Base-by-base conservation (phyloP, 805 yeast genomes). In the Wickerhamiella spandovensis region DNA sequence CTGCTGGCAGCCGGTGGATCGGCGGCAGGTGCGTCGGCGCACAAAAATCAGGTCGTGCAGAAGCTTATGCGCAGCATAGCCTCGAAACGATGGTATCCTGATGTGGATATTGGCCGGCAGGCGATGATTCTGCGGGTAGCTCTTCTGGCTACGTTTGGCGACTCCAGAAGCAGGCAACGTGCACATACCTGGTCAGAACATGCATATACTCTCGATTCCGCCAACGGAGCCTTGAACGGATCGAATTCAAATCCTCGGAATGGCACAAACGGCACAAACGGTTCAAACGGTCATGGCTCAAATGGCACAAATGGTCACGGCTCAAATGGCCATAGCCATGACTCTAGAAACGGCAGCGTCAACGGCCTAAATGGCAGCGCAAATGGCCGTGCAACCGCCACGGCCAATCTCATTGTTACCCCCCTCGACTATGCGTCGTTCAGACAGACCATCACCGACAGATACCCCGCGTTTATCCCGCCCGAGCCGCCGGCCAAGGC, bases 341-440 rank as follows among this genome's bases (percentile, higher is more conserved):
- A 59, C 53, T 25, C 30, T 10, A 25, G 32, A 28, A 28, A 8
- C 32, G 15, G 32, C 32, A 28, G 12, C 15, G 32, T 12, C 32
- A 8, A 12, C 32, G 15, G 15, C 32, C n/a, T n/a, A 28, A 28
- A 8, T 15, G 15, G 32, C 32, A 28, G 12, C 15, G 32, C 15
- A 12, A 8, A 12, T 15, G 15, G 15, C 32, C n/a, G n/a, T n/a
- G 12, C 32, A 12, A 28, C 32, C 15, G 25, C 5, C 25, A 24
- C 8, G 8, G 20, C 39, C 18, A 17, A 9, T 20, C 17, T 35
- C 6, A 15, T 35, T 9, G 39, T 35, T 8, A 35, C 39, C 39
- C 95, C 95, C 0, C 65, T 85, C n/a, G 95, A 89, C 56, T 90
- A 85, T 61, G 81, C 79, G 59, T 78, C 84, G 6, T 88, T 84